These are phyloP conservation scores for Zymoseptoria tritici DNA, from an alignment of 2,329 filamentous ascomycete genomes.

Conservation along the genomic window DNA sequence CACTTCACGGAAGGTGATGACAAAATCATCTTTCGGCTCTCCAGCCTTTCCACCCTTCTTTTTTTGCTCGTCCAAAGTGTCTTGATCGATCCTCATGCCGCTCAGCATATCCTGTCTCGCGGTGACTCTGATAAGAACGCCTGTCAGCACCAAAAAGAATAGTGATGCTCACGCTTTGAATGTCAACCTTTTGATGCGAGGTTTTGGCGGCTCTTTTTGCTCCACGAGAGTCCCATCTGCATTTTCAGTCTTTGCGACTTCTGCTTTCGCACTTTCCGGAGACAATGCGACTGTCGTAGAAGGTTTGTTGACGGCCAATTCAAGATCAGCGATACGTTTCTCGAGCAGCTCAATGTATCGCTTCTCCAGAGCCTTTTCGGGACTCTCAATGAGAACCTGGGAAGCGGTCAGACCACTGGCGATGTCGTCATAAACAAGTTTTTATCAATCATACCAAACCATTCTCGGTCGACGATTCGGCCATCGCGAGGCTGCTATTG, in stretches of 20 bases:
- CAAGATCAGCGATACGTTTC: slow-evolving; percentile 4
- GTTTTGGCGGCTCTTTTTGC: not conserved
- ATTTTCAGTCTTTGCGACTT: not conserved
- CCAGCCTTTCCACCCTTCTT: not conserved
- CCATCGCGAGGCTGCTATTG: not conserved
- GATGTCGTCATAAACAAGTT: not conserved
- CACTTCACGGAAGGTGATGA: not conserved
- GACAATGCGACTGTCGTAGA: not conserved
- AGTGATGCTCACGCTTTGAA: no score
- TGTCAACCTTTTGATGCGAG: not conserved
- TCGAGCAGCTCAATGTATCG: slow-evolving; percentile 5
- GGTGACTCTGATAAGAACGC: no score
- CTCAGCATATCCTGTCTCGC: no score
- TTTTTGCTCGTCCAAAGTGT: not conserved
- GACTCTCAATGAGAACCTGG: no score
- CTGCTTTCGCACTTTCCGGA: not conserved
- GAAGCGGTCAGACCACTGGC: no score
- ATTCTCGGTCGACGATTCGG: not conserved
- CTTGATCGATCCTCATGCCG: not conserved
- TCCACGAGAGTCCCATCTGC: not conserved
- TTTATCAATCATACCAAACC: not conserved
- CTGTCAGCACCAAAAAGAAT: no score
- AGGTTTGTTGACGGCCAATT: not conserved
- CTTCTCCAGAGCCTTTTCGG: not conserved
- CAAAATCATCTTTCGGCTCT: not conserved